Evolutionary conservation across 2,329 filamentous ascomycete genomes (phyloP), one percentile per base, ranked within the genome.

Genomic region (Coniochaeta prunicola): DNA sequence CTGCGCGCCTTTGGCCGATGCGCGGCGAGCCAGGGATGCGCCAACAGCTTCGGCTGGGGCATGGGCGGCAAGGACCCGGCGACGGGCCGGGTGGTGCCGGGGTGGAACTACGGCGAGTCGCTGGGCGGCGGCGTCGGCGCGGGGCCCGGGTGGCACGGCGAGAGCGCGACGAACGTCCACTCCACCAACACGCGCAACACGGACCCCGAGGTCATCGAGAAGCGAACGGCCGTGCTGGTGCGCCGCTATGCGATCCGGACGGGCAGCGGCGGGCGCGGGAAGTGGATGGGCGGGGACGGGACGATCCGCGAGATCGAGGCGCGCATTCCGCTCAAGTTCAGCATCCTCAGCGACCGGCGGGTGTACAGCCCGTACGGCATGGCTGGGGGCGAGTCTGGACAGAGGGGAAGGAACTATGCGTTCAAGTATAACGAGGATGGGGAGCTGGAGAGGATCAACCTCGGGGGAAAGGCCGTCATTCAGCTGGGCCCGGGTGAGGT

Each of bases 341-440:
- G 81, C 10, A 91, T 92, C 53, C 72, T 92, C 15, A 87, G 82
- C 21, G 89, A 92, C 71, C 70, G 89, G 30, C 73, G 89, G 21
- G 86, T 90, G 0, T 86, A 88, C 64, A 80, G 82, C 60, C 89
- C 89, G 0, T 91, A 91, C 61, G 89, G 89, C 1, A 76, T 92
- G 63, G 82, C 82, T 36, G 89, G 89, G 1, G 89, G 89, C 1
- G 83, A 83, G 42, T 83, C 89, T 58, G 89, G 84, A 0, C 73
- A 78, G 60, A 81, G 83, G n/a, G 89, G 89, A 0, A 72, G 87
- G 58, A 91, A 92, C 62, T 76, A 88, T 36, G 33, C 33, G 6
- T 36, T 36, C 12, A 36, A 36, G 33, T 13, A 6, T 33, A 33
- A 36, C 33, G 33, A 6, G 33, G 33, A 36, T 7, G 33, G 33